Evolutionary conservation across 164 flowering plant genomes (phyloP).

Genomic region (Macadamia tetraphylla): DNA sequence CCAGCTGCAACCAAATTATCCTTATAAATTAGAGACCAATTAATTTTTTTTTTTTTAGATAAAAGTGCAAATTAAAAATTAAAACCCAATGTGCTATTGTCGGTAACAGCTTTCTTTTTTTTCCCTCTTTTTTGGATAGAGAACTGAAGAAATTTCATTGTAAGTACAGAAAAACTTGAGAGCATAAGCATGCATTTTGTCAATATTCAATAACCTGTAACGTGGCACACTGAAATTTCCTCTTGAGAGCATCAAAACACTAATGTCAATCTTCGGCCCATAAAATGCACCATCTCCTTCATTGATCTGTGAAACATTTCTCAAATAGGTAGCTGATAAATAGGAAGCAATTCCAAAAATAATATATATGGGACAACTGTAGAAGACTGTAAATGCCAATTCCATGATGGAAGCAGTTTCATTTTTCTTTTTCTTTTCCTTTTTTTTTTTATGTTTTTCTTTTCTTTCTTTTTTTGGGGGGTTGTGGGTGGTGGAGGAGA

Average conservation of each 20-base stretch:
- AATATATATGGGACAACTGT: no score
- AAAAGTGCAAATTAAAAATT: neutral
- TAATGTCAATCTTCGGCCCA: constrained; percentile 97
- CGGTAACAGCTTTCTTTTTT: no score
- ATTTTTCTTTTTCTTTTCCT: no score
- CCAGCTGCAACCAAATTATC: constrained; percentile 59
- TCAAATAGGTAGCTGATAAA: neutral
- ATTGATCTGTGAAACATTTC: constrained; percentile 46
- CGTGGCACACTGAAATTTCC: constrained; percentile 98
- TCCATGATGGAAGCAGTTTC: no score
- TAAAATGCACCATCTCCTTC: constrained; percentile 99
- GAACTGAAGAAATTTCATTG: no score
- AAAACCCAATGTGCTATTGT: neutral
- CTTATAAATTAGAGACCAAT: constrained; percentile 1
- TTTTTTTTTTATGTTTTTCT: no score
- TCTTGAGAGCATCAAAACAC: constrained; percentile 92
- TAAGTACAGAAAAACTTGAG: no score
- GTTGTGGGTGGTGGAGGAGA: no score
- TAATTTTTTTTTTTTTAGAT: neutral
- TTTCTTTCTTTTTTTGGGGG: no score
- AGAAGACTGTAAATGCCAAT: no score
- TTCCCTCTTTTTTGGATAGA: no score
- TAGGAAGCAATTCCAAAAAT: neutral
- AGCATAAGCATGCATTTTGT: no score
- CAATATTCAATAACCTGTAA: constrained; percentile 52